Percentiles rank a stretch among this genome's conserved stretches.
Evolutionary conservation across 305 asterid species (phyloP).

Genomic region (Solanum hybrid): DNA sequence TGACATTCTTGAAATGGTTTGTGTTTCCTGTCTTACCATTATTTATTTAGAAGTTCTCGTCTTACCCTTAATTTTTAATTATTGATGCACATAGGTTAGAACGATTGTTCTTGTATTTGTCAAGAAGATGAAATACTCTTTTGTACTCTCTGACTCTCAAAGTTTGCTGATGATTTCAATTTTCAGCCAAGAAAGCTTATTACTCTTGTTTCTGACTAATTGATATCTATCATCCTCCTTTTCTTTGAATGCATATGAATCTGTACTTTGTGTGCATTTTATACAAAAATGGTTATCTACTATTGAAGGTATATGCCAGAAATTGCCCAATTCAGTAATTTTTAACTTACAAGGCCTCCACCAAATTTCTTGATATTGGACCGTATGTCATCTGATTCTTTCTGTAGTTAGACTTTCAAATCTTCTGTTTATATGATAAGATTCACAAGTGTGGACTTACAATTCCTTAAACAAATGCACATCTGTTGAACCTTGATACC

Average conservation of each 20-base stretch:
- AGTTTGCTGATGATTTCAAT: neutral
- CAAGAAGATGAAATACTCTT: neutral
- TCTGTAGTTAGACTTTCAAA: neutral
- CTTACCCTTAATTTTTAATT: neutral
- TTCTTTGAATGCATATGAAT: neutral
- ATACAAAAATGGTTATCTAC: neutral
- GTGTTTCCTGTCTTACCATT: slow-evolving; percentile 19
- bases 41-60: neutral
- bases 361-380: neutral
- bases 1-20: slow-evolving; percentile 84
- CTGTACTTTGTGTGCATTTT: neutral
- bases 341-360: neutral
- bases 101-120: neutral
- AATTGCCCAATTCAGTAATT: neutral
- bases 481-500: neutral
- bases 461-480: neutral
- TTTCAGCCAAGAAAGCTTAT: neutral
- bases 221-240: neutral
- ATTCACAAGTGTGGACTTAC: neutral
- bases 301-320: neutral
- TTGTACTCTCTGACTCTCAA: neutral
- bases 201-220: neutral
- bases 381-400: neutral
- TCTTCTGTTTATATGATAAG: too few species aligned
- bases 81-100: neutral